Base-by-base conservation (phyloP, 1,284 basidiomycete species). In the Ganoderma multipileum region DNA sequence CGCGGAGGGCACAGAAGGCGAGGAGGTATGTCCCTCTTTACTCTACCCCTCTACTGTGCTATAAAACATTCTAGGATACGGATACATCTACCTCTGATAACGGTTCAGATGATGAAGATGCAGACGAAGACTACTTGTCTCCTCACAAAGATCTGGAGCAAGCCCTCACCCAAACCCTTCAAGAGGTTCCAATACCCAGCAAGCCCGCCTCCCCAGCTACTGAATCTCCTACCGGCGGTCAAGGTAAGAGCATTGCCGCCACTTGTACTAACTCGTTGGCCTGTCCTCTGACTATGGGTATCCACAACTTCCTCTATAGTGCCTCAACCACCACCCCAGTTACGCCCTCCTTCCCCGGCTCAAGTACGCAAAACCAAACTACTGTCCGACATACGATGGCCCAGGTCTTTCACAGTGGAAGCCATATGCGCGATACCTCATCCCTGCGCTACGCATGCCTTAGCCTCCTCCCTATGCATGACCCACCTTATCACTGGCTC, bases 401-500 rank as follows among this genome's bases (percentile, higher is more conserved):
- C 86, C 4, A 77, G 88, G 36, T 87, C 93, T 0, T 94, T 92
- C 76, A 91, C 91, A 3, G 92, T 98, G n/a, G 96, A 98, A 80
- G 96, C 97, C 18, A 89, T 97, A 69, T 95, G 94, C 72, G 96
- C 96, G 18, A 90, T 97, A 62, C 95, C 96, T 0, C 94, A 98
- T 74, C 95, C 95, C 1, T 88, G 89, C 2, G 91, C 95, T 3
- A 95, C 95, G 0, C 95, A 98, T 81, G 87, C 94, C 16, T 87
- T 98, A 28, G 91, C 95, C 1, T 85, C 94, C 4, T 95, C 95
- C 0, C 81, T 88, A n/a, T 98, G 97, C 80, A 91, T 95, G 85
- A 90, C 93, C 33, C 95, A 97, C 76, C 84, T 98, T 16, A 81
- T 98, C 59, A 96, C 96, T 5, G 97, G 96, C 50, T 95, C 95